A percentile compares a stretch with the other conserved stretches of the same genome.
phyloP scores from a whole-genome alignment of 176 grass and related monocot genomes.

The Carex scoparia region DNA sequence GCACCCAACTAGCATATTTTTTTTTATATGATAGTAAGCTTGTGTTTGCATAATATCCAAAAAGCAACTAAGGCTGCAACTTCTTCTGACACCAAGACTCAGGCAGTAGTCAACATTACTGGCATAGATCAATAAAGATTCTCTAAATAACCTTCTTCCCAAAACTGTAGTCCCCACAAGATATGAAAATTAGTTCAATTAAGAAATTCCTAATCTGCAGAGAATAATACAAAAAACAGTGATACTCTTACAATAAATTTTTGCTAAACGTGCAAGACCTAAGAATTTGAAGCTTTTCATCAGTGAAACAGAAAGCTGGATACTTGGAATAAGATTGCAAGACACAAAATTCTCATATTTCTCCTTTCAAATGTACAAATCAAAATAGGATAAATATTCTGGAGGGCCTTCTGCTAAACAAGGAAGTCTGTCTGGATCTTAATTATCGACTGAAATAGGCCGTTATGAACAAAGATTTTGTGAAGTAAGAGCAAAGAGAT shows the following conservation, averaged over 20 bases:
- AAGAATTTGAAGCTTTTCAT: not conserved
- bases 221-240: not conserved
- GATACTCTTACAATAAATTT: not conserved
- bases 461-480: not conserved
- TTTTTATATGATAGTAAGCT: not conserved
- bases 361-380: not conserved
- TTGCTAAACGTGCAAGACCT: not conserved
- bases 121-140: not conserved
- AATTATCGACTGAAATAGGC: not conserved
- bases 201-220: not conserved
- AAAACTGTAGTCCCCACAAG: not conserved
- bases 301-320: not conserved
- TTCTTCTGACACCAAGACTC: not conserved
- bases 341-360: not conserved
- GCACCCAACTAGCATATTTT: not conserved
- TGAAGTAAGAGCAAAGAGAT: not conserved
- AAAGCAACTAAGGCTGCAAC: not conserved
- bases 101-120: not conserved
- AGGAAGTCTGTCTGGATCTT: not conserved
- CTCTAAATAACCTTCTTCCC: not conserved
- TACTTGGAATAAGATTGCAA: not conserved
- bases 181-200: not conserved
- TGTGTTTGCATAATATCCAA: not conserved
- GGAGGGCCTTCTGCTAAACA: not conserved
- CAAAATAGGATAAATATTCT: conserved; percentile 6